These are phyloP conservation scores for Diphasiastrum complanatum DNA, from an alignment of 83 land plant genomes.

Conservation along the genomic window DNA sequence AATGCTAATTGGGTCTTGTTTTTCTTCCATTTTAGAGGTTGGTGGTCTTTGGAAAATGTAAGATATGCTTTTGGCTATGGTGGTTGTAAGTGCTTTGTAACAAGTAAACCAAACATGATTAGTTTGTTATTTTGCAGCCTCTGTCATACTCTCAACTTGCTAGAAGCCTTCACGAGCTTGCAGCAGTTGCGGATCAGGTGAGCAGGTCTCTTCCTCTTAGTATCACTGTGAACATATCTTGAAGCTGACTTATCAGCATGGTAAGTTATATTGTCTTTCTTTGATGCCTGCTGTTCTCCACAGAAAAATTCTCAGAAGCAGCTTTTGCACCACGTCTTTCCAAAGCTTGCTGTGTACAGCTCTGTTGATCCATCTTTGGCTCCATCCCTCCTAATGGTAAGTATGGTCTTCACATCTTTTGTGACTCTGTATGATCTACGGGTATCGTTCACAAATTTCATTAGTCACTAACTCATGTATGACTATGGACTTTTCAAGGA, in stretches of 20 bases:
- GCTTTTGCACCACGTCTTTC: slow-evolving; percentile 82
- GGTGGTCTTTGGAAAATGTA: background rate
- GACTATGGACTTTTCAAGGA: too few species aligned
- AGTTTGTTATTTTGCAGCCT: slow-evolving; percentile 42
- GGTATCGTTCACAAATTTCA: background rate
- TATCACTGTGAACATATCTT: background rate
- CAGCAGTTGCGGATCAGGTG: slow-evolving; percentile 91
- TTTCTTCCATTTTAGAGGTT: background rate
- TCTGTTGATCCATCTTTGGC: slow-evolving; percentile 98
- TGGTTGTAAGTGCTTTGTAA: background rate
- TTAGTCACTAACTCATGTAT: background rate
- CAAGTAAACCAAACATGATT: background rate
- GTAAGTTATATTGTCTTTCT: background rate
- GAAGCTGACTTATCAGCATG: background rate
- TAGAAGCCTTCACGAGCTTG: slow-evolving; percentile 81
- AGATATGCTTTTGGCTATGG: background rate
- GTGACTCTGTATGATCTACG: background rate
- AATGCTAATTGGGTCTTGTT: background rate
- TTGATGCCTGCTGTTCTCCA: slow-evolving; percentile 7
- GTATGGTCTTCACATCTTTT: slow-evolving; percentile 6
- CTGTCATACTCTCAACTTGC: slow-evolving; percentile 89
- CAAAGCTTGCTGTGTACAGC: slow-evolving; percentile 96
- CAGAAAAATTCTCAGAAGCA: slow-evolving; percentile 88
- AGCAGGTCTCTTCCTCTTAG: background rate
- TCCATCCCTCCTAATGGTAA: slow-evolving; percentile 95